phyloP scores from a whole-genome alignment of 73 alveolate species.

The Paramecium biaurelia region DNA sequence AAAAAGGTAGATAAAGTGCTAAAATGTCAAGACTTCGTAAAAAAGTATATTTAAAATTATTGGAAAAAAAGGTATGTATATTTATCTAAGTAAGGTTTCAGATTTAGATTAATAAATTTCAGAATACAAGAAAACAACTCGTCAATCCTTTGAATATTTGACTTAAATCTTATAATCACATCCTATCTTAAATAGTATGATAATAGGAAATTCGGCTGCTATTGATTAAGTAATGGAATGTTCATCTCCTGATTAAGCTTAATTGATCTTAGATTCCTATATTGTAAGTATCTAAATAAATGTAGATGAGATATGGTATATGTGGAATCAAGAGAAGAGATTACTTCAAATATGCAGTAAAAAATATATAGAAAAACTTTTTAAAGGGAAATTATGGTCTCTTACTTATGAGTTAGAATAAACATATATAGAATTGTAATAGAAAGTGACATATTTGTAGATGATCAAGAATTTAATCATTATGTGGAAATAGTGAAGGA shows the following conservation, averaged over 20 bases:
- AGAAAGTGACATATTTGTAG: background rate
- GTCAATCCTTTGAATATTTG: constrained; percentile 16
- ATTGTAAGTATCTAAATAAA: background rate
- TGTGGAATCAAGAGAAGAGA: constrained; percentile 42
- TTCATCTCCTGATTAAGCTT: background rate
- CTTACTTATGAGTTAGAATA: background rate
- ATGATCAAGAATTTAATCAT: constrained; percentile 23
- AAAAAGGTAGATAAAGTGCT: constrained; percentile 39
- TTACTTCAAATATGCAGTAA: constrained; percentile 11
- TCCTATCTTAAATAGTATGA: constrained; percentile 27
- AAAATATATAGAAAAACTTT: constrained; percentile 8
- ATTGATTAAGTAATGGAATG: constrained; percentile 5
- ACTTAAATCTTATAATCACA: background rate
- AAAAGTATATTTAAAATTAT: constrained; percentile 49
- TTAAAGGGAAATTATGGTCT: constrained; percentile 40
- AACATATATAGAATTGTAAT: background rate
- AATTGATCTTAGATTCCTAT: background rate
- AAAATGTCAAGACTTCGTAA: constrained; percentile 65
- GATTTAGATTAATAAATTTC: constrained; percentile 43
- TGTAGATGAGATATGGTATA: constrained; percentile 30
- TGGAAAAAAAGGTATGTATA: constrained; percentile 55
- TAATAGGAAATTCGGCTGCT: constrained; percentile 17
- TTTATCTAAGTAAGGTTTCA: background rate
- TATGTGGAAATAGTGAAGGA: background rate
- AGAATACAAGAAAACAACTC: constrained; percentile 9